These are phyloP conservation scores for Calonectria multiphialidica DNA, from an alignment of 2,329 filamentous ascomycete species.

Conservation along the genomic window DNA sequence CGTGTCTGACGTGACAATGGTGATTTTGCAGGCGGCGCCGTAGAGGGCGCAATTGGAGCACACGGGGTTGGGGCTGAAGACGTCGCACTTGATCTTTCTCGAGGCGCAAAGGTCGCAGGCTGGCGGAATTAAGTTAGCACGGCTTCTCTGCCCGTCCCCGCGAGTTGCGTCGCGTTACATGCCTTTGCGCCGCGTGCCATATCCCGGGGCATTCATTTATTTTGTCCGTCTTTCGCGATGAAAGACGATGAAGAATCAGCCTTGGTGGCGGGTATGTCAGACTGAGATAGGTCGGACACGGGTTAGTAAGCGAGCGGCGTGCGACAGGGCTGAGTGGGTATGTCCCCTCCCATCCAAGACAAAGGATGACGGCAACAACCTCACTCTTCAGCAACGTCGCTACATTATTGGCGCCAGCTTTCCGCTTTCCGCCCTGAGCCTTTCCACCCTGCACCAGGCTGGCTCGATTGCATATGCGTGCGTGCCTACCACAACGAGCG, in stretches of 20 bases:
- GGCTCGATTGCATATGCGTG: too few relatives aligned
- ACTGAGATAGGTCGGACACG: too few relatives aligned
- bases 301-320: background rate
- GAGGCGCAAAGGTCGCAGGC: constrained; percentile 53
- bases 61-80: constrained; percentile 45
- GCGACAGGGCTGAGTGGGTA: background rate
- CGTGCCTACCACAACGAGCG: background rate
- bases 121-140: background rate
- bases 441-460: too few relatives aligned
- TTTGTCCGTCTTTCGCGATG: too few relatives aligned
- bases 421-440: too few relatives aligned
- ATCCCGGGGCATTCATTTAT: background rate
- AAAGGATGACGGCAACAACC: too few relatives aligned
- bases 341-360: too few relatives aligned
- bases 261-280: background rate
- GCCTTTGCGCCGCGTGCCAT: constrained; percentile 35
- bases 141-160: too few relatives aligned
- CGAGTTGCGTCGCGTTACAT: background rate
- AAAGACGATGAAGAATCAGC: background rate
- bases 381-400: too few relatives aligned
- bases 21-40: constrained; percentile 45
- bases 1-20: background rate
- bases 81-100: constrained; percentile 56
- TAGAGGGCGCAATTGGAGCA: constrained; percentile 56
- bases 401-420: too few relatives aligned